phyloP scores from a whole-genome alignment of 768 basidiomycete species.

The Pisolithus tinctorius region DNA sequence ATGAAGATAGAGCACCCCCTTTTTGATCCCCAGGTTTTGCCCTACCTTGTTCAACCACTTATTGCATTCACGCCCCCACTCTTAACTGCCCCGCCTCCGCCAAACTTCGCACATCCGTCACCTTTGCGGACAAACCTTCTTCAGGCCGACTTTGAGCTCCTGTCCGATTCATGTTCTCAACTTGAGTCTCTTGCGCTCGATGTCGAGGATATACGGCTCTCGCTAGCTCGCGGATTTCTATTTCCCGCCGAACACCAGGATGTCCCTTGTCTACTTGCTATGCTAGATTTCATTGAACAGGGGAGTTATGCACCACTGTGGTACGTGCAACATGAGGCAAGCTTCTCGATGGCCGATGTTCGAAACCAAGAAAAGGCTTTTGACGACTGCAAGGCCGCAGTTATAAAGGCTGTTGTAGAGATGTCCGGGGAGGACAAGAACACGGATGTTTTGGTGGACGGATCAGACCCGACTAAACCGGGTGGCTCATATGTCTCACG shows the following conservation, averaged over 20 bases:
- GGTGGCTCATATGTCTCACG: conserved; percentile 67
- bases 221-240: conserved; percentile 59
- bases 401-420: conserved; percentile 83
- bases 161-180: conserved; percentile 69
- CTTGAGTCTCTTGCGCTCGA: conserved; percentile 76
- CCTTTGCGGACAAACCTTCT: conserved; percentile 41
- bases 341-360: conserved; percentile 34
- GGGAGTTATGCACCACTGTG: conserved; percentile 65
- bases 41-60: conserved; percentile 54
- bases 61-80: conserved; percentile 55
- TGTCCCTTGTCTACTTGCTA: conserved; percentile 50
- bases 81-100: conserved; percentile 28
- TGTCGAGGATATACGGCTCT: conserved; percentile 66
- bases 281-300: conserved; percentile 70
- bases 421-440: conserved; percentile 78
- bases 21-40: conserved; percentile 57
- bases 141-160: conserved; percentile 60
- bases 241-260: conserved; percentile 52
- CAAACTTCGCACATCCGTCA: conserved; percentile 34
- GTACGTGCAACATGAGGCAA: conserved; percentile 34
- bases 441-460: conserved; percentile 71
- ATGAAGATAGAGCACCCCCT: conserved; percentile 41
- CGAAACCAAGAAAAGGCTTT: conserved; percentile 68
- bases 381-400: conserved; percentile 75
- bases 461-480: conserved; percentile 44